Evolutionary conservation across 208 protist species (phyloP), one percentile per base, ranked within the genome.

Genomic region (Wallacemonas sp.): DNA sequence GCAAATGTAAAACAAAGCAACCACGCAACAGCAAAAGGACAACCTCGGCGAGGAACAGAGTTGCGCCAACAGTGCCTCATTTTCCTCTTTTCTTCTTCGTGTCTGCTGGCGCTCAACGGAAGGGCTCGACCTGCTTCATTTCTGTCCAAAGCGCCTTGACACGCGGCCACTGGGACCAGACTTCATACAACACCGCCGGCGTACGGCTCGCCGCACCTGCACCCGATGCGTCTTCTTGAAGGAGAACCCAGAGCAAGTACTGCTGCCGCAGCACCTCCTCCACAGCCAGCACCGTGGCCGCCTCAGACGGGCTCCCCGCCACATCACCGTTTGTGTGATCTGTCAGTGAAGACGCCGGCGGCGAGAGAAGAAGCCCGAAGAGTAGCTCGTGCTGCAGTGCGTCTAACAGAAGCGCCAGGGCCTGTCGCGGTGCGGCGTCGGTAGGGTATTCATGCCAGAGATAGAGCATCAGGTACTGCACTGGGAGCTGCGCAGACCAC

Each of bases 341-440:
- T n/a, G n/a, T n/a, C n/a, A n/a, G n/a, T n/a, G n/a, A n/a, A n/a
- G n/a, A n/a, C n/a, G 46, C 22, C 22, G 9, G 6, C 22, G 46
- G 4, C 0, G 51, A 31, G 31, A 58, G 14, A 54, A 74, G 19
- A 4, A 68, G 49, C 30, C 61, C 24, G 22, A 54, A 42, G 22
- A 70, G 28, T 5, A 49, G 45, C 17, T 24, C 62, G 9, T 59
- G 59, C 17, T 17, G 17, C 24, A 62, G 62, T 21, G 62, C 72
- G 17, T 66, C 42, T 41, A 68, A 66, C 22, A 70, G 67, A 28
- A 62, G 22, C 5, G 62, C 8, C 26, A 73, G 67, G 4, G 70
- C 34, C 42, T 79, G 64, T 24, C 62, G 30, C 30, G 53, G 44
- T 14, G 68, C 49, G 14, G 72, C 67, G 22, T 66, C 53, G 33